Evolutionary conservation across 495 filamentous ascomycete genomes (phyloP), one percentile per base, ranked within the genome.

Genomic region (Aspergillus funiculosus): DNA sequence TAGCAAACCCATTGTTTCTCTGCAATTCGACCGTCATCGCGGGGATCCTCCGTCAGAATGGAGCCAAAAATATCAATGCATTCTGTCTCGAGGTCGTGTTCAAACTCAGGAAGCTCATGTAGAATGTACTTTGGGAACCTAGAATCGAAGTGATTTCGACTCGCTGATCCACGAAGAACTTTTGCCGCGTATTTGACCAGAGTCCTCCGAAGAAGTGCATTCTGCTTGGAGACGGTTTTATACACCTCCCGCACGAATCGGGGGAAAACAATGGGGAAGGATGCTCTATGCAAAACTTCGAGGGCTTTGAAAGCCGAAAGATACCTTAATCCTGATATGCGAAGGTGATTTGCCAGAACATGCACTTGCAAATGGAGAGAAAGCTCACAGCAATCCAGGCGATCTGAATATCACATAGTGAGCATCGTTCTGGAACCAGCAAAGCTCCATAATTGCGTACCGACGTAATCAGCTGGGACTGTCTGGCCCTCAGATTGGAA

Each of bases 191-290:
- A 17, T 4, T 25, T 13, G 11, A 25, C 7, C 4, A 43, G 13
- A 2, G 34, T 2, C n/a, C 29, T 22, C 20, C 34, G 31, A 5
- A 43, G 1, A 13, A 43, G 28, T 1, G 29, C n/a, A 17, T 43
- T 5, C n/a, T 34, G 11, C 19, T 10, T 11, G 1, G 20, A 4
- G 19, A 43, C 18, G 5, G 9, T 19, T 7, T 4, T 17, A 13
- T 43, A 43, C 19, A 43, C 40, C n/a, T 43, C 40, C 5, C 40
- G 40, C 28, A 34, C 40, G 29, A 43, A 43, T 10, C 40, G 40
- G 3, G 40, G 40, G 19, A 25, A 43, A 6, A 43, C 40, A 17
- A 29, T 43, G 0, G 40, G 40, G 8, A 43, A 34, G 1, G 40
- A 31, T 7, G 40, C 10, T 8, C 29, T 14, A 10, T 31, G 10